Conservation (phyloP, 169 alveolate species). For the Plasmodium knowlesi region DNA sequence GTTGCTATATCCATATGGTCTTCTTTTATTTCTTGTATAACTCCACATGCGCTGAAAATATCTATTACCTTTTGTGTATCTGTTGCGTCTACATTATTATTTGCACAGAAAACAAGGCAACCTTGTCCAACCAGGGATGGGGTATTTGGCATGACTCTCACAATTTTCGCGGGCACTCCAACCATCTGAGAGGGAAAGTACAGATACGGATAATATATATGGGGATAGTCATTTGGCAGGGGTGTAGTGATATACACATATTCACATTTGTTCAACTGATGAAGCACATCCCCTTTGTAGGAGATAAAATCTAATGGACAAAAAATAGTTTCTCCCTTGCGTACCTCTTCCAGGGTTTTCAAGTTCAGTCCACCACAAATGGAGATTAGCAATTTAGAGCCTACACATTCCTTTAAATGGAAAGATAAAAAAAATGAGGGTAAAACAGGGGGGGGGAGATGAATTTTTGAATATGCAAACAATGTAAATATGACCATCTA, state of each 20-base stretch:
- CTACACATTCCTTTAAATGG: slow-evolving; percentile 2
- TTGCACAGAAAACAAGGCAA: slow-evolving; percentile 38
- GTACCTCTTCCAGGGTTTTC: slow-evolving; percentile 49
- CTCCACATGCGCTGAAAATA: slow-evolving; percentile 55
- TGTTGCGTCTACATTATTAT: slow-evolving; percentile 3
- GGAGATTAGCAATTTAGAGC: slow-evolving; percentile 49
- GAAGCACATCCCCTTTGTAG: background rate
- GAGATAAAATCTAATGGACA: background rate
- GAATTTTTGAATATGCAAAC: background rate
- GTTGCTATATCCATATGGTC: slow-evolving; percentile 51
- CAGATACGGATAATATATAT: background rate
- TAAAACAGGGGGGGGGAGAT: background rate
- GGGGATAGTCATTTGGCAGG: background rate
- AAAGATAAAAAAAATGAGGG: background rate
- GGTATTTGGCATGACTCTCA: slow-evolving; percentile 73
- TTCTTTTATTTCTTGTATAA: slow-evolving; percentile 59
- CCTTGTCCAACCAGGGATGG: slow-evolving; percentile 73
- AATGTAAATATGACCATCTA: background rate
- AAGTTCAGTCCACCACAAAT: slow-evolving; percentile 69
- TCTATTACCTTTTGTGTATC: slow-evolving; percentile 29
- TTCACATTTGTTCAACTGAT: background rate
- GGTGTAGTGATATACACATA: background rate
- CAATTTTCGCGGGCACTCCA: slow-evolving; percentile 23
- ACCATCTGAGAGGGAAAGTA: slow-evolving; percentile 2
- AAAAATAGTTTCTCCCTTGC: background rate